These are phyloP conservation scores for Kwoniella botswanensis DNA, from an alignment of 768 basidiomycete genomes.

Conservation along the genomic window DNA sequence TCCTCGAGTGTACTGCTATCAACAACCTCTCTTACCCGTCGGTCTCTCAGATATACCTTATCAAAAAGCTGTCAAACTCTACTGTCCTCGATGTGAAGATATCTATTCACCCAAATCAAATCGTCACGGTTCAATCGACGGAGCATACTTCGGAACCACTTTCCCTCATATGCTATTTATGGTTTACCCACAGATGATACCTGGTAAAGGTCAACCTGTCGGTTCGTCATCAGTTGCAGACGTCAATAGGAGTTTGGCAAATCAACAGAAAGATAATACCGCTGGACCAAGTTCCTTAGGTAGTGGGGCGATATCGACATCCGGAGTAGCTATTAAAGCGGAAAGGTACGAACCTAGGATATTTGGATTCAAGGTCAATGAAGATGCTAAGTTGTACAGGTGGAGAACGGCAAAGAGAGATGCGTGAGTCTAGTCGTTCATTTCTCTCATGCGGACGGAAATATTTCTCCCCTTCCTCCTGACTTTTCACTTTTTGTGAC, in stretches of 20 bases:
- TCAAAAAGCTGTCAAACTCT: constrained; percentile 98
- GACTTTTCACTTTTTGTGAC: too few relatives aligned
- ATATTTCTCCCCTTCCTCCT: too few relatives aligned
- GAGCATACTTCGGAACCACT: constrained; percentile 97
- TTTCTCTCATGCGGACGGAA: not conserved
- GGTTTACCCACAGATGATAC: constrained; percentile 91
- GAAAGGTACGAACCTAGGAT: constrained; percentile 91
- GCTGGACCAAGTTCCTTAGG: constrained; percentile 62
- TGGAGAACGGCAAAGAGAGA: constrained; percentile 96
- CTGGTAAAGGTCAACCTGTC: constrained; percentile 68
- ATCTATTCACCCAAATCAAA: constrained; percentile 97
- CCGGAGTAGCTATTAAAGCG: constrained; percentile 81
- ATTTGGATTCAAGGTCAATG: constrained; percentile 95
- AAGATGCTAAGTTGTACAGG: constrained; percentile 86
- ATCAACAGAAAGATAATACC: constrained; percentile 10
- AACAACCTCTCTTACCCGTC: constrained; percentile 92
- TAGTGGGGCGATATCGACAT: constrained; percentile 70
- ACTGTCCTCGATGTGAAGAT: constrained; percentile 97
- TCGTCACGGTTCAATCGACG: constrained; percentile 95
- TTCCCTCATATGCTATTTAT: constrained; percentile 97
- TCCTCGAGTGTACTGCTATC: constrained; percentile 93
- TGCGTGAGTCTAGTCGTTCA: constrained; percentile 63
- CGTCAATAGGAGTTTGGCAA: constrained; percentile 26
- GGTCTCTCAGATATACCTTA: constrained; percentile 97
- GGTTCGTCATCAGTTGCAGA: constrained; percentile 33